Percentiles rank a stretch among this genome's conserved stretches.
Evolutionary conservation across 768 basidiomycete species (phyloP).

Genomic region (Tremella yokohamensis): DNA sequence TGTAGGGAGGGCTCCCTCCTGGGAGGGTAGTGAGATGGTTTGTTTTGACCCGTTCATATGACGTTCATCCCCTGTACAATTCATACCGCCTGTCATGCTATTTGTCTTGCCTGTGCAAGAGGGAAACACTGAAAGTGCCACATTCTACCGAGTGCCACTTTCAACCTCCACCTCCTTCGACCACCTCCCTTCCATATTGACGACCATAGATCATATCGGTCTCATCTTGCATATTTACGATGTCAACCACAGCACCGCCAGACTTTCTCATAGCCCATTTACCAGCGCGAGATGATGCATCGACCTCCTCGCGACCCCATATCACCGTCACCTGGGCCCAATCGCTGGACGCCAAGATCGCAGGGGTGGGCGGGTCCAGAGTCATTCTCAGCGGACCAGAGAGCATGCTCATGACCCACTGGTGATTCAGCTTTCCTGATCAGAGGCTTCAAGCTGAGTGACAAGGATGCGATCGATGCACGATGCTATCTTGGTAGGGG

Average conservation of each 20-base stretch:
- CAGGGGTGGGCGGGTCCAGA: constrained; percentile 67
- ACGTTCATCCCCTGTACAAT: no score
- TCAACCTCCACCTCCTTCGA: no score
- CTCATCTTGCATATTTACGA: no score
- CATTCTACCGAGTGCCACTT: no score
- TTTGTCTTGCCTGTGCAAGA: no score
- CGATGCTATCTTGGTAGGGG: constrained; percentile 85
- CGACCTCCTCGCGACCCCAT: constrained; percentile 28
- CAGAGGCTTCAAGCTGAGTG: not conserved
- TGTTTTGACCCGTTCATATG: no score
- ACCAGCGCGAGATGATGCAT: not conserved
- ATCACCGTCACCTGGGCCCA: constrained; percentile 56
- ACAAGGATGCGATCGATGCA: constrained; percentile 84
- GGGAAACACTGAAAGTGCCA: no score
- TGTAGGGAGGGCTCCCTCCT: not conserved
- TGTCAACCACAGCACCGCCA: not conserved
- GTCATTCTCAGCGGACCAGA: constrained; percentile 78
- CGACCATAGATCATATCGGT: no score
- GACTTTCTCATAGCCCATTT: constrained; percentile 3
- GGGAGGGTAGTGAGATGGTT: no score
- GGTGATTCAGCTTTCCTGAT: constrained; percentile 55
- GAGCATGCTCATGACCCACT: constrained; percentile 91
- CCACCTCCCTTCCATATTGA: no score
- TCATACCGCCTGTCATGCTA: no score
- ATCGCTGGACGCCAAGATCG: constrained; percentile 71